Evolutionary conservation across 495 filamentous ascomycete species (phyloP), one percentile per base, ranked within the genome.

Genomic region (Penicillium odoratum): DNA sequence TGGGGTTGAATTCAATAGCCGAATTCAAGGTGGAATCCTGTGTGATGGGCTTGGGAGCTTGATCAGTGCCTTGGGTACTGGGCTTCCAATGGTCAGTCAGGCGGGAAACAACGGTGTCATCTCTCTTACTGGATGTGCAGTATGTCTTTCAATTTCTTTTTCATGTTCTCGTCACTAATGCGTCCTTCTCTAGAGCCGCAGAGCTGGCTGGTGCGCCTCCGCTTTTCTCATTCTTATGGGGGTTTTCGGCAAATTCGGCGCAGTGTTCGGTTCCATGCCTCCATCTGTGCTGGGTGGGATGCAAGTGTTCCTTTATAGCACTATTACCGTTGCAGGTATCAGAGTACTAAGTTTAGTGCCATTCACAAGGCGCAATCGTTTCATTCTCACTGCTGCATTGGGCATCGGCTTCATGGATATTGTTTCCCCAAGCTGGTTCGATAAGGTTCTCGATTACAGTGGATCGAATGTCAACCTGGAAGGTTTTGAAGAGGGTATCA

Each of bases 91-190:
- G 85, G 83, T 80, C 9, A 88, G 82, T 67, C 82, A 83, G 53
- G 86, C 90, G 0, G 89, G 92, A 69, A 94, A 94, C 69, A 96
- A 94, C 67, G 84, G 90, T 48, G 91, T 96, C 40, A 93, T 94
- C 57, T 85, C 89, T 15, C 75, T 93, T 33, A 93, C 90, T 1
- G 81, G 90, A 15, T 94, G 91, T 71, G 91, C 90, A 69, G 69
- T 53, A 72, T 56, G 67, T 86, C 81, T 71, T 72, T 36, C 25
- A 15, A 16, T 7, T 1, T 4, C 9, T 18, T 31, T 1, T 15
- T 43, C 10, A 25, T 1, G 3, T 26, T 11, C 0, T 15, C 0
- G 11, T 10, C 31, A 13, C 55, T 59, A 43, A 62, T 42, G 2
- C 0, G 16, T 18, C 7, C 8, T 4, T 7, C 10, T 30, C 51